A percentile compares a stretch with the other conserved stretches of the same genome.
phyloP scores from a whole-genome alignment of 441 rosid species.

The Gossypium davidsonii region DNA sequence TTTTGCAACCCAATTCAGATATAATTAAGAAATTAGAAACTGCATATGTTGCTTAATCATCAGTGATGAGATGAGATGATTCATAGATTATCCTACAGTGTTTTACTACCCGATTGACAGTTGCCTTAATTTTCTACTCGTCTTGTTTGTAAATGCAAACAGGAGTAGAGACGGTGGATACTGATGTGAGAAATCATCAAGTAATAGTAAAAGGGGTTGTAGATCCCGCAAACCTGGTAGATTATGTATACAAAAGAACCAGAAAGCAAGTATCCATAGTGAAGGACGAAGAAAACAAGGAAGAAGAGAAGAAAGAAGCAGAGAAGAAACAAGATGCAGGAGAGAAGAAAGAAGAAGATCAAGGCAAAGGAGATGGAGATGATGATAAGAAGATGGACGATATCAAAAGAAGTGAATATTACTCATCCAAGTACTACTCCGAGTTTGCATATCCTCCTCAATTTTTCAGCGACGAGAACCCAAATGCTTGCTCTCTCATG shows the following conservation, averaged over 20 bases:
- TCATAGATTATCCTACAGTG: not conserved
- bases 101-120: not conserved
- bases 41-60: not conserved
- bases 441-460: slow-evolving; percentile 30
- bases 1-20: not conserved
- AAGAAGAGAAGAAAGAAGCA: slow-evolving; percentile 25
- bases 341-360: not conserved
- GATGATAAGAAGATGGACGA: slow-evolving; percentile 17
- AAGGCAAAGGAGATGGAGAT: slow-evolving; percentile 2
- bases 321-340: not conserved
- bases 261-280: slow-evolving; percentile 35
- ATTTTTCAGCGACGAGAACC: slow-evolving; percentile 44
- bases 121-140: not conserved
- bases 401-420: slow-evolving; percentile 29
- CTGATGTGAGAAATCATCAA: slow-evolving; percentile 24
- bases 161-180: slow-evolving; percentile 38
- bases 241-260: slow-evolving; percentile 28
- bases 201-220: slow-evolving; percentile 34
- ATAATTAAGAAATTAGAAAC: not conserved
- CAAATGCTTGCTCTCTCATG: slow-evolving; percentile 38
- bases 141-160: not conserved
- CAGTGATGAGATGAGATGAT: too few species aligned
- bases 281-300: slow-evolving; percentile 28
- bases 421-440: slow-evolving; percentile 25
- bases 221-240: slow-evolving; percentile 30